Conservation (phyloP, 2,329 filamentous ascomycete species). For the Beauveria sp. region DNA sequence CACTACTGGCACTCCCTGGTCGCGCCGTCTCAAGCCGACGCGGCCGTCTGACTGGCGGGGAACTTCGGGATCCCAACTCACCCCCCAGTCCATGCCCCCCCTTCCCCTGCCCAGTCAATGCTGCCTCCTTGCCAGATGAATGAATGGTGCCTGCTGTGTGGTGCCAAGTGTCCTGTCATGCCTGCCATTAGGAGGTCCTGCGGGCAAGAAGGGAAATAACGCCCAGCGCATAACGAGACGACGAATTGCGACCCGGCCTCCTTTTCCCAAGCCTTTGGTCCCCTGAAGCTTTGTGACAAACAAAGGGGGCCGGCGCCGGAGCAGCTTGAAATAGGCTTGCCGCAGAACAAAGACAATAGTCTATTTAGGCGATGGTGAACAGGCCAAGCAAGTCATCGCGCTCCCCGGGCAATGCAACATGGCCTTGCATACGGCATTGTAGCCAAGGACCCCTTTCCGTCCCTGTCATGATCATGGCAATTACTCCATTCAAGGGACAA, state of each 20-base stretch:
- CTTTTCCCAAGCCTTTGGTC: background rate
- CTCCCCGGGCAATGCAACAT: background rate
- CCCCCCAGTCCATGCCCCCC: background rate
- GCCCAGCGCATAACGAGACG: no score
- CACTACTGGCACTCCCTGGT: slow-evolving; percentile 19
- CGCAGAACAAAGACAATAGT: background rate
- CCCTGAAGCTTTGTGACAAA: background rate
- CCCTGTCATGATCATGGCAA: background rate
- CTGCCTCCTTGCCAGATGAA: background rate
- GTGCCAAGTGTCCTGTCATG: no score
- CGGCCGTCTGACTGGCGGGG: slow-evolving; percentile 7
- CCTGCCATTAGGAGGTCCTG: no score
- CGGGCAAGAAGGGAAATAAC: no score
- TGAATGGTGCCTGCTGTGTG: no score
- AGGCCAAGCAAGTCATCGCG: background rate
- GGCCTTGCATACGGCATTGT: no score
- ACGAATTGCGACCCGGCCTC: no score
- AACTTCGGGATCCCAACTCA: slow-evolving; percentile 21
- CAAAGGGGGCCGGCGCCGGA: background rate
- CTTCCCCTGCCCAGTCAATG: background rate
- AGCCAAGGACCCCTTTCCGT: background rate
- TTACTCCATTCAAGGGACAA: background rate
- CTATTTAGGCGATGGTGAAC: background rate
- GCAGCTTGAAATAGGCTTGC: background rate
- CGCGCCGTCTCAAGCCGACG: slow-evolving; percentile 8